These are phyloP conservation scores for Plasmodium relictum DNA, from an alignment of 169 alveolate genomes.

Conservation along the genomic window DNA sequence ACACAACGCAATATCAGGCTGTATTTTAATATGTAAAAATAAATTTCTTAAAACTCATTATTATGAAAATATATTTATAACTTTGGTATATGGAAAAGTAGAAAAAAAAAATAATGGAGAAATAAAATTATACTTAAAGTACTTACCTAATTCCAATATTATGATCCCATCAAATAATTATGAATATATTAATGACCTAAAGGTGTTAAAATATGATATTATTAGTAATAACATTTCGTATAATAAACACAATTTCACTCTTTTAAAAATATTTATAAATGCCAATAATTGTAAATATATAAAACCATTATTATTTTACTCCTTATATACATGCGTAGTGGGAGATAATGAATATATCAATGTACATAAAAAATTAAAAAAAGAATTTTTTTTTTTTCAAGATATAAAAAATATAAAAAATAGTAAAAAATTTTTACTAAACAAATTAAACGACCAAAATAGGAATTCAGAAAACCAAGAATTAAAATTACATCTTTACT, in stretches of 20 bases:
- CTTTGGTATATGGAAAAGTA: conserved; percentile 50
- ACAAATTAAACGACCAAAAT: conserved; percentile 5
- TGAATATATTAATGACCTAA: conserved; percentile 11
- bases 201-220: conserved; percentile 14
- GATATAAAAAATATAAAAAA: background rate
- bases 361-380: conserved; percentile 14
- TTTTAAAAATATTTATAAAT: conserved; percentile 27
- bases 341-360: conserved; percentile 65
- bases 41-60: conserved; percentile 29
- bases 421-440: conserved; percentile 10
- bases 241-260: conserved; percentile 28
- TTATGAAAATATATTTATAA: conserved; percentile 46
- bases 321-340: conserved; percentile 54
- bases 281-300: conserved; percentile 47
- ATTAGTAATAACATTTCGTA: conserved; percentile 27
- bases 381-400: background rate
- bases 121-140: conserved; percentile 31
- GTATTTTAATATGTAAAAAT: conserved; percentile 53
- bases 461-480: background rate
- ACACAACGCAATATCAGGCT: conserved; percentile 34
- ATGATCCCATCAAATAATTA: conserved; percentile 41
- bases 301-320: conserved; percentile 46
- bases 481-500: conserved; percentile 35
- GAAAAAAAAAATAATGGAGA: conserved; percentile 17
- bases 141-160: conserved; percentile 41